Evolutionary conservation across 352 stramenopile species (phyloP), one percentile per base, ranked within the genome.

Genomic region (Blastocystis sp.): DNA sequence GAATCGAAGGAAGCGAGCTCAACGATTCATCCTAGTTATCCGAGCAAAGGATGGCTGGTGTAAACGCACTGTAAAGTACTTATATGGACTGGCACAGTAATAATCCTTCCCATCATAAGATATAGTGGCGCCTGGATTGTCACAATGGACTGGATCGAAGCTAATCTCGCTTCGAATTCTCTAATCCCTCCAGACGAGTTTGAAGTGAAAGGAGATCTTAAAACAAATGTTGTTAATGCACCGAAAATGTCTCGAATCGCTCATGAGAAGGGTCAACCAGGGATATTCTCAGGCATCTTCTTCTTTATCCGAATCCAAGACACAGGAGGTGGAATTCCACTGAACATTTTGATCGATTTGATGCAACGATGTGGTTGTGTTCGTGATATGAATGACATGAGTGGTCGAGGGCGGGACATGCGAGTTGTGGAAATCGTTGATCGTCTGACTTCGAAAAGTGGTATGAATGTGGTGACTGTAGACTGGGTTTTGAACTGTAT

Each of bases 71-170:
- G 71, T 83, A 56, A 83, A 83, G 27, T 83, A 83, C n/a, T 49
- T 83, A 1, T 83, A 83, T 27, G 71, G 71, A n/a, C 51, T 83
- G 46, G 71, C 71, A n/a, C 65, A 54, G 71, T 83, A 67, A 37
- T 21, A 1, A 56, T 51, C 35, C 3, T 5, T 0, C 2, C 4
- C 11, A 16, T 3, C 9, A n/a, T 66, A 27, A 65, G 12, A 42
- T 46, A 56, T 83, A 83, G 71, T 43, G 71, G 71, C n/a, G 71
- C 71, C 14, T 83, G 71, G 71, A 83, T 83, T 56, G 71, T 83
- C 46, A 66, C 46, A 11, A 65, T 83, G 71, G 52, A 83, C n/a
- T 83, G 71, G 71, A 66, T 83, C 7, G 71, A 83, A 27, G 46
- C 49, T 21, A 83, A 83, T 43, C 71, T 83, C 19, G 21, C 42